Evolutionary conservation across 441 rosid species (phyloP).

Genomic region (Pelargonium fulgidum): DNA sequence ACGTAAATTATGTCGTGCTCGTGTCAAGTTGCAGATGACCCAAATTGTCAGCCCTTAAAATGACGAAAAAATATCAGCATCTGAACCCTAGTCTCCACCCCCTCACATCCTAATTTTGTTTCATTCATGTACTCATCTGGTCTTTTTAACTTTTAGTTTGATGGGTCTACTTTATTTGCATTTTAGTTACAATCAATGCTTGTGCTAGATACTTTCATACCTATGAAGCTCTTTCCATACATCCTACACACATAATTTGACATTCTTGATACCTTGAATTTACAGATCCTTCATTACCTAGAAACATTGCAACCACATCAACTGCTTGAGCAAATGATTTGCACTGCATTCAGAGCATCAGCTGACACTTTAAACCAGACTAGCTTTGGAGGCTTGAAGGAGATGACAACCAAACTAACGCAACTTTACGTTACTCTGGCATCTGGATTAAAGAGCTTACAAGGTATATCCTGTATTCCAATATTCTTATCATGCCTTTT

Average conservation of each 20-base stretch:
- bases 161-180: background rate
- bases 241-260: slow-evolving; percentile 16
- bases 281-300: slow-evolving; percentile 80
- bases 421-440: slow-evolving; percentile 66
- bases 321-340: slow-evolving; percentile 94
- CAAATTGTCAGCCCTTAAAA: no score
- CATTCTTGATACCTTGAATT: slow-evolving; percentile 15
- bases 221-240: background rate
- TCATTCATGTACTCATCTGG: background rate
- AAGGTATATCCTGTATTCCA: slow-evolving; percentile 32
- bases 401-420: slow-evolving; percentile 60
- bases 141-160: background rate
- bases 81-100: background rate
- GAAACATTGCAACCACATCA: slow-evolving; percentile 89
- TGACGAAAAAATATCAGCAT: no score
- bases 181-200: background rate
- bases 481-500: slow-evolving; percentile 10
- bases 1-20: no score
- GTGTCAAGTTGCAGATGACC: no score
- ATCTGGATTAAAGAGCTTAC: slow-evolving; percentile 54
- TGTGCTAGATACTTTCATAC: background rate
- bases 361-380: slow-evolving; percentile 85
- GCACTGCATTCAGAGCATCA: slow-evolving; percentile 90
- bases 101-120: background rate
- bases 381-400: slow-evolving; percentile 61